Percentiles rank a stretch among this genome's conserved stretches.
phyloP scores from a whole-genome alignment of 2,329 filamentous ascomycete species.

The Hypoxylon sp. region DNA sequence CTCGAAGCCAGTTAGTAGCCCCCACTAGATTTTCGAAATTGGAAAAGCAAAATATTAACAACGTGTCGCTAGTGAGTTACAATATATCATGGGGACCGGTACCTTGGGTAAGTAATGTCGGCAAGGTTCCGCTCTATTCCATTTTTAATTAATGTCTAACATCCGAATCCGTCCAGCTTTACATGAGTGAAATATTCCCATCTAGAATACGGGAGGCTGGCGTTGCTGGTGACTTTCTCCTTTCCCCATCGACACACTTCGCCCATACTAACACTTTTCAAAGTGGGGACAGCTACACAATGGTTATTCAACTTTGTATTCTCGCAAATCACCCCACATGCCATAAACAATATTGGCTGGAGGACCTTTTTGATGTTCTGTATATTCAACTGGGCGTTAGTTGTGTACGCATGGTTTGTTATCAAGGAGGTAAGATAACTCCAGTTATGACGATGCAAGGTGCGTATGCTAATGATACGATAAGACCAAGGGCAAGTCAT shows the following conservation, averaged over 20 bases:
- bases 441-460: neutral
- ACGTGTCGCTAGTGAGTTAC: constrained; percentile 62
- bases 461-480: constrained; percentile 9
- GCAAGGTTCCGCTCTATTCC: neutral
- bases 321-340: constrained; percentile 62
- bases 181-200: constrained; percentile 65
- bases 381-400: constrained; percentile 32
- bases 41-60: constrained; percentile 43
- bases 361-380: constrained; percentile 60
- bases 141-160: neutral
- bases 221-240: constrained; percentile 52
- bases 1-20: constrained; percentile 56
- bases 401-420: constrained; percentile 28
- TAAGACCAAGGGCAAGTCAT: constrained; percentile 31
- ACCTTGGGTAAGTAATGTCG: constrained; percentile 56
- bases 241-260: neutral
- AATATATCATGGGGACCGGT: constrained; percentile 67
- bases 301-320: constrained; percentile 67
- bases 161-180: constrained; percentile 52
- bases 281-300: constrained; percentile 62
- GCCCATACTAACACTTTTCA: neutral
- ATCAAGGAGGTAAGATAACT: constrained; percentile 32
- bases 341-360: constrained; percentile 62
- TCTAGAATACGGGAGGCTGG: constrained; percentile 64
- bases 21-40: neutral